Base-by-base conservation (phyloP, 805 yeast species). In the Ogataea saltuana region DNA sequence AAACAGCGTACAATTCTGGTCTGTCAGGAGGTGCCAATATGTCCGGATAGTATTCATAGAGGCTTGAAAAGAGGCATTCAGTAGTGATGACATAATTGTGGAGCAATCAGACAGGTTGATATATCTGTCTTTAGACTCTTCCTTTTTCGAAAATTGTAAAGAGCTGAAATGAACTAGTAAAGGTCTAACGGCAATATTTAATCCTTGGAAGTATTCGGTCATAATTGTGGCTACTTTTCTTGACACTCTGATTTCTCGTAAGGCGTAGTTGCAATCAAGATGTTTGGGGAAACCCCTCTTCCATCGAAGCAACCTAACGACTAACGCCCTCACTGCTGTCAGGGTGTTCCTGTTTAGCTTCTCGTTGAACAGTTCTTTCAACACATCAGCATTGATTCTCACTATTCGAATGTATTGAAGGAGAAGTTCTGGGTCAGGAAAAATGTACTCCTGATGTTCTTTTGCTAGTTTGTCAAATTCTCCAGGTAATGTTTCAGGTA, bases 201-300 rank as follows among this genome's bases (percentile, higher is more conserved):
- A 74, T 31, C 88, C 89, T 58, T 83, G 88, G 59, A 83, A 83
- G 60, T 82, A 83, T 55, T 83, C 90, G 2, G 86, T 79, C 78
- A 81, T 80, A 45, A 83, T 65, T 54, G 81, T 82, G 15, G 84
- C 83, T n/a, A 75, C 74, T 21, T 78, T 59, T 44, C 89, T 68
- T 2, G 86, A 71, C 5, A 83, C 78, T 13, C 15, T 8, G 7
- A 50, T 31, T 15, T 50, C 54, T 42, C 73, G 70, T 21, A 81
- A 63, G 29, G 70, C 69, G 49, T 78, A 83, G 53, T 83, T 83
- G 19, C 81, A 81, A 44, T 71, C 72, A 39, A 81, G 67, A 55
- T 75, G 76, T n/a, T 69, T 74, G 0, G 88, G 87, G 12, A 83
- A 65, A 17, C 73, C 65, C 42, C 72, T 74, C 54, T 77, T 81